Evolutionary conservation across 768 basidiomycete species (phyloP).

Genomic region (Rhodotorula taiwanensis): DNA sequence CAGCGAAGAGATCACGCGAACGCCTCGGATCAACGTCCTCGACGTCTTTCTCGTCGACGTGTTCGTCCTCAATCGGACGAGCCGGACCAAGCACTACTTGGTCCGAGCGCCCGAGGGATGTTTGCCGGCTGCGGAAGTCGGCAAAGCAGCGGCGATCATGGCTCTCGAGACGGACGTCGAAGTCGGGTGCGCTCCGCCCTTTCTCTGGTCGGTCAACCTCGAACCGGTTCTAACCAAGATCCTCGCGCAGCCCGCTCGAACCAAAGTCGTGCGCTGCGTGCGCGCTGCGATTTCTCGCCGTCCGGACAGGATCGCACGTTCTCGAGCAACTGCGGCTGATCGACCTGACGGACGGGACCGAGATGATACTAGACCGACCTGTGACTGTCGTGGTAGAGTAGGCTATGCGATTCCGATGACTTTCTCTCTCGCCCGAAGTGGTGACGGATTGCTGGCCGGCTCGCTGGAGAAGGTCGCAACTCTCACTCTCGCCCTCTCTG

Average conservation of each 20-base stretch:
- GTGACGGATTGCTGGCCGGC: too few relatives aligned
- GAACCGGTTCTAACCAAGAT: too few relatives aligned
- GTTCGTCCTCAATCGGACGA: conserved; percentile 22
- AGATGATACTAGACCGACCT: conserved; percentile 12
- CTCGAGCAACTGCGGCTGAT: conserved; percentile 15
- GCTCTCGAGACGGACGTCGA: conserved; percentile 32
- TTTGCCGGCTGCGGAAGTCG: not conserved
- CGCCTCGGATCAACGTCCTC: conserved; percentile 24
- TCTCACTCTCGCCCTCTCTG: too few relatives aligned
- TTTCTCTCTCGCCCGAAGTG: too few relatives aligned
- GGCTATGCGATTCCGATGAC: too few relatives aligned
- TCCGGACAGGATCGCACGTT: conserved; percentile 36
- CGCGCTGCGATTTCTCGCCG: conserved; percentile 26
- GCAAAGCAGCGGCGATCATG: conserved; percentile 6
- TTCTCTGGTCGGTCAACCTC: too few relatives aligned
- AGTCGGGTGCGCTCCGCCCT: conserved; percentile 33
- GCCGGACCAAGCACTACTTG: conserved; percentile 8
- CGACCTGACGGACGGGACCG: conserved; percentile 12
- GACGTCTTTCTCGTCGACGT: conserved; percentile 34
- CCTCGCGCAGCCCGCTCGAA: conserved; percentile 16
- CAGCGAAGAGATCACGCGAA: conserved; percentile 13
- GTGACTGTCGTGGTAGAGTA: conserved; percentile 25
- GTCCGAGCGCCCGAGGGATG: conserved; percentile 14
- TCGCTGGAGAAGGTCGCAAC: too few relatives aligned
- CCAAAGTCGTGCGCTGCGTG: conserved; percentile 22